A percentile compares a stretch with the other conserved stretches of the same genome.
phyloP scores from a whole-genome alignment of 148 eudicot species.

The Vaccinium vitisidaea region DNA sequence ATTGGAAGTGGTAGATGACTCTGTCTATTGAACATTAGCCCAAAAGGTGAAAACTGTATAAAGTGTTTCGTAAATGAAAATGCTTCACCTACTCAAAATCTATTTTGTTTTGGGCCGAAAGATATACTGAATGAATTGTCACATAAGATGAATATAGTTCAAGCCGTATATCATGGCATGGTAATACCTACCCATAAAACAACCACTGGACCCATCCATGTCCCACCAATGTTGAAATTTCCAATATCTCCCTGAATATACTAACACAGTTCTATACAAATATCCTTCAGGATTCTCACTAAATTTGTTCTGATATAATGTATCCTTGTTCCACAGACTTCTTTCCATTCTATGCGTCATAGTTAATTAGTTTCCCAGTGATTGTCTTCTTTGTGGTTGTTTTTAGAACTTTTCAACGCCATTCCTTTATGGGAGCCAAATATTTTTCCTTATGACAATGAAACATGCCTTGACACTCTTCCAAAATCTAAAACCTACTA shows the following conservation, averaged over 20 bases:
- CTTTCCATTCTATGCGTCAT: not conserved
- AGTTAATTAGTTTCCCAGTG: not conserved
- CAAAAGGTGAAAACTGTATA: not conserved
- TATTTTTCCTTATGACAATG: not conserved
- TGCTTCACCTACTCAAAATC: not conserved
- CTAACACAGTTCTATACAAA: not conserved
- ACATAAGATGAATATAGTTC: not conserved
- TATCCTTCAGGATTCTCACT: not conserved
- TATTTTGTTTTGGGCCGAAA: not conserved
- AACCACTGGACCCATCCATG: not conserved
- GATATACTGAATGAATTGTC: not conserved
- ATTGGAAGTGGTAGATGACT: not conserved
- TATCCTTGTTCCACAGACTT: not conserved
- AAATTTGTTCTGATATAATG: not conserved
- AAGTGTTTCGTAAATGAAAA: not conserved
- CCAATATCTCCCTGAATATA: not conserved
- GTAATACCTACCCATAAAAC: not conserved
- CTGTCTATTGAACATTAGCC: not conserved
- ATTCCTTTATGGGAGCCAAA: not conserved
- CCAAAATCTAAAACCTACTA: not conserved
- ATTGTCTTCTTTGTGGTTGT: not conserved
- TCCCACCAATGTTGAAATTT: not conserved
- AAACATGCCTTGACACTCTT: not conserved
- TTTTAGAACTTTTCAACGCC: not conserved
- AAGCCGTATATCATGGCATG: not conserved